Evolutionary conservation across 805 yeast genomes (phyloP), one percentile per base, ranked within the genome.

Genomic region (Barnettozyma salicaria): DNA sequence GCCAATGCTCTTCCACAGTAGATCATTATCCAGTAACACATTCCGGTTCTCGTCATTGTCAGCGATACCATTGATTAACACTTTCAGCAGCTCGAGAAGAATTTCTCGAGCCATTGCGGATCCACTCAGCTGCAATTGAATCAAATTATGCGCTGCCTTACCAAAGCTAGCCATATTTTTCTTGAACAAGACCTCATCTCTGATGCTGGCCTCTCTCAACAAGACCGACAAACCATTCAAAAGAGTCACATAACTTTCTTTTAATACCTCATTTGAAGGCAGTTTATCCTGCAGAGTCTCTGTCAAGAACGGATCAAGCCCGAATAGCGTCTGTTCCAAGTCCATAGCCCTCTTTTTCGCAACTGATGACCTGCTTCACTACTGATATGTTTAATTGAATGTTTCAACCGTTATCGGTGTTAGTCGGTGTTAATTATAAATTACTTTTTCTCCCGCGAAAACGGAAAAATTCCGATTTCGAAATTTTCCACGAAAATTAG

Each of bases 31-130:
- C 4, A 36, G 36, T 5, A 50, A 39, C 3, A 24, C 19, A 6
- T 30, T 26, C 39, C 58, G 40, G 36, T 55, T 55, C 5, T 8
- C 20, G 11, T 45, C 49, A 25, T 41, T 45, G 43, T 55, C 58
- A 17, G 57, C 59, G 18, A 55, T 46, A 2, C 48, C 47, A 32
- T 55, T 55, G 10, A 50, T 50, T 24, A 53, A 22, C 3, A 52
- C 58, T 18, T 55, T 41, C 13, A 52, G 14, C 19, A 45, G 9
- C 19, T 52, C 55, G 40, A 48, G 10, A 2, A 36, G 17, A 6
- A 52, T 6, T 1, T 39, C 42, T 23, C 48, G 34, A 9, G 26
- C 37, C 2, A 18, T 20, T 7, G 40, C 46, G 3, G 37, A 19
- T 4, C 21, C 19, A 0, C 30, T 36, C 3, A 26, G 7, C 11